Evolutionary conservation across 495 filamentous ascomycete species (phyloP).

Genomic region (Penicillium daleae): DNA sequence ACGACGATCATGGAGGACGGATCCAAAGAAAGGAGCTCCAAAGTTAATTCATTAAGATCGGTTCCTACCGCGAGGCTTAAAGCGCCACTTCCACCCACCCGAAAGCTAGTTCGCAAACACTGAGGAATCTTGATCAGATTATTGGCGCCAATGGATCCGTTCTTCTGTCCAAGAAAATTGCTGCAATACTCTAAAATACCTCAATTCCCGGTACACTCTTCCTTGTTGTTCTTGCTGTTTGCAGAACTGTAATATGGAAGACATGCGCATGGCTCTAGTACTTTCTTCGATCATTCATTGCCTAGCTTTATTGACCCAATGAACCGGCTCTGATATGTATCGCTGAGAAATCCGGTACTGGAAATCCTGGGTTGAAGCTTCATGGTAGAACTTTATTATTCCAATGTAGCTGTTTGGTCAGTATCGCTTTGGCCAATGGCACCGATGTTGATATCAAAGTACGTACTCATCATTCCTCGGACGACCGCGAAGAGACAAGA

Average conservation of each 20-base stretch:
- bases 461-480: not conserved
- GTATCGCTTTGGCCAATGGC: not conserved
- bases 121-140: not conserved
- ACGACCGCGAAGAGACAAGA: not conserved
- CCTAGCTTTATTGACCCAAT: not conserved
- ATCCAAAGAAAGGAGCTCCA: not conserved
- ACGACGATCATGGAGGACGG: too few species aligned
- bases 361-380: not conserved
- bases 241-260: not conserved
- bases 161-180: not conserved
- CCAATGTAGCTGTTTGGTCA: not conserved
- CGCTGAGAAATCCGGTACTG: not conserved
- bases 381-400: not conserved
- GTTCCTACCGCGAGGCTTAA: slow-evolving; percentile 1
- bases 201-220: not conserved
- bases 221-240: not conserved
- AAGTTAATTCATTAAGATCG: not conserved
- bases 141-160: not conserved
- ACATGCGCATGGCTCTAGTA: not conserved
- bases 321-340: not conserved
- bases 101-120: not conserved
- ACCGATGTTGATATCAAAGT: not conserved
- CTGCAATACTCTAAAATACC: not conserved
- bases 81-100: not conserved
- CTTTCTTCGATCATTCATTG: not conserved